phyloP scores from a whole-genome alignment of 352 stramenopile genomes.

The Phytophthora cajani region DNA sequence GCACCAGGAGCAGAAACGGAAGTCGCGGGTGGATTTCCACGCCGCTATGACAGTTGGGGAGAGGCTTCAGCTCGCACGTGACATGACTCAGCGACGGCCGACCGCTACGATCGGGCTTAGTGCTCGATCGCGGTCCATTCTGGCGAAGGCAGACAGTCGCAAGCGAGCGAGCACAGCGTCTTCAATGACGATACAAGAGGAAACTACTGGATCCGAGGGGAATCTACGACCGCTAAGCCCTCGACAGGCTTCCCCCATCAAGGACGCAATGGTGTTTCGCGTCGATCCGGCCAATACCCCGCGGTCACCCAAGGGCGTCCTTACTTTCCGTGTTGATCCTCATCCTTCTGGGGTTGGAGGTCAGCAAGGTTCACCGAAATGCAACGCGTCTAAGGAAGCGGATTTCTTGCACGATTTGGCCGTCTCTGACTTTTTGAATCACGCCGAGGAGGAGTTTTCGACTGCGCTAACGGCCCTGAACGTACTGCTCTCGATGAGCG shows the following conservation, averaged over 20 bases:
- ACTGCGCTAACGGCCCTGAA: conserved; percentile 80
- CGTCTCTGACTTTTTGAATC: conserved; percentile 72
- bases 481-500: conserved; percentile 75
- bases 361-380: conserved; percentile 2
- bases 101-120: conserved; percentile 23
- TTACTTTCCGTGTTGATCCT: conserved; percentile 33
- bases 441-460: conserved; percentile 79
- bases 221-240: conserved; percentile 20
- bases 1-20: conserved; percentile 63
- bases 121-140: conserved; percentile 31
- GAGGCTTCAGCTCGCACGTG: conserved; percentile 56
- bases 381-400: conserved; percentile 42
- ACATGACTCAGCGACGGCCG: conserved; percentile 50
- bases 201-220: background rate
- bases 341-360: conserved; percentile 8
- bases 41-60: conserved; percentile 74
- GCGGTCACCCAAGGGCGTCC: conserved; percentile 28
- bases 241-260: conserved; percentile 32
- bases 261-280: conserved; percentile 51
- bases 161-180: conserved; percentile 21
- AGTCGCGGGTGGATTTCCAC: conserved; percentile 67
- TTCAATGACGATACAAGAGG: conserved; percentile 12
- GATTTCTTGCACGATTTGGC: conserved; percentile 71
- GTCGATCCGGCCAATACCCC: conserved; percentile 42
- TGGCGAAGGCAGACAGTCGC: conserved; percentile 24